Conservation (phyloP, 2,329 filamentous ascomycete species). For the Aspergillus fumigatus region DNA sequence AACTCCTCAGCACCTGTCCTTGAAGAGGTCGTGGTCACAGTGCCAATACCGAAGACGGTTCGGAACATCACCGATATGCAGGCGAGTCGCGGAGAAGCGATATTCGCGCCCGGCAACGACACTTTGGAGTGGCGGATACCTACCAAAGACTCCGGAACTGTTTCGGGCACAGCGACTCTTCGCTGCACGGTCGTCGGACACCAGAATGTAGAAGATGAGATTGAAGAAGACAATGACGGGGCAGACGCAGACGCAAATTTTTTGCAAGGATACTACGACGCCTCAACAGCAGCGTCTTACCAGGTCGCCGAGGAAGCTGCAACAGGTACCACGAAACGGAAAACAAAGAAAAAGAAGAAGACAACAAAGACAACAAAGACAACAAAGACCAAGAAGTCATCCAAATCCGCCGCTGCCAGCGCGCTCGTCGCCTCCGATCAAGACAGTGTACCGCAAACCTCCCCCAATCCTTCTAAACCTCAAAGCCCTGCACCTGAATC, state of each 20-base stretch:
- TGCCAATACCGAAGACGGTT: slow-evolving; percentile 74
- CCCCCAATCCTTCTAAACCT: slow-evolving; percentile 18
- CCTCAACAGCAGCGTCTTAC: slow-evolving; percentile 34
- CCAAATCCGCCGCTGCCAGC: slow-evolving; percentile 16
- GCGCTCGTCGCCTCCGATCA: slow-evolving; percentile 7
- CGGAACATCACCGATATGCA: slow-evolving; percentile 79
- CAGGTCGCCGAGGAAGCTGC: slow-evolving; percentile 17
- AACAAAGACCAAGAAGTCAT: slow-evolving; percentile 30
- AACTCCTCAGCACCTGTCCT: slow-evolving; percentile 58
- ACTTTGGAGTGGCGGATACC: slow-evolving; percentile 78
- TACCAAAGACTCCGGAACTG: slow-evolving; percentile 66
- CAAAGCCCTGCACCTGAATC: slow-evolving; percentile 16
- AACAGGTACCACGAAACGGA: slow-evolving; percentile 27
- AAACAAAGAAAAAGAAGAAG: slow-evolving; percentile 36
- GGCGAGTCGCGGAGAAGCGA: slow-evolving; percentile 75
- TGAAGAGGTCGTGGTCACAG: slow-evolving; percentile 71
- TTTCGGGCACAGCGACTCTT: slow-evolving; percentile 66
- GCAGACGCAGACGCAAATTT: slow-evolving; percentile 35
- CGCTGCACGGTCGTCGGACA: slow-evolving; percentile 75
- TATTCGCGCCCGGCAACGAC: slow-evolving; percentile 68
- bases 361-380: slow-evolving; percentile 34
- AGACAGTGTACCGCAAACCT: slow-evolving; percentile 6
- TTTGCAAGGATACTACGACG: slow-evolving; percentile 44
- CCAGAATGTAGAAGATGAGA: slow-evolving; percentile 44
- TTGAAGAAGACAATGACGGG: slow-evolving; percentile 39